Conservation (phyloP, 2,329 filamentous ascomycete species). For the Epichloe gansuensis region DNA sequence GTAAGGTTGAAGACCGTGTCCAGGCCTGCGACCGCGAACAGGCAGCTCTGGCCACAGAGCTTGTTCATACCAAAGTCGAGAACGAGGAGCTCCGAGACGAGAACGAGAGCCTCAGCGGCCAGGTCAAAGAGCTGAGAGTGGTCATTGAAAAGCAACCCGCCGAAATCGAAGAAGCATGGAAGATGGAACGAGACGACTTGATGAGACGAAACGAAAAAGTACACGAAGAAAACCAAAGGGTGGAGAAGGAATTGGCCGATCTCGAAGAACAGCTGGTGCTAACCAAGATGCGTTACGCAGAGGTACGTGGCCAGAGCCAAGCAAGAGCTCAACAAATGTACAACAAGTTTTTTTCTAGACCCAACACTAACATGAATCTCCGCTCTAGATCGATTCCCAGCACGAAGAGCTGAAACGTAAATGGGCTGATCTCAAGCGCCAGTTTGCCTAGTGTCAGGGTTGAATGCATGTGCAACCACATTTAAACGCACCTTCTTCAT, state of each 20-base stretch:
- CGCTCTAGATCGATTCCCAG: constrained; percentile 45
- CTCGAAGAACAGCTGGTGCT: constrained; percentile 86
- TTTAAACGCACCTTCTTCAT: not conserved
- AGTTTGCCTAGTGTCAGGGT: constrained; percentile 26
- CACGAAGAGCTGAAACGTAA: constrained; percentile 59
- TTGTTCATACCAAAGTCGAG: constrained; percentile 85
- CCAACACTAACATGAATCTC: not conserved
- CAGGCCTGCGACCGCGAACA: constrained; percentile 86
- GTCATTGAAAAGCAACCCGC: constrained; percentile 83
- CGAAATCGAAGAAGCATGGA: constrained; percentile 72
- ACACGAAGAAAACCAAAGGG: constrained; percentile 76
- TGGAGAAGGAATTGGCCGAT: constrained; percentile 83
- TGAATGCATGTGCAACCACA: not conserved
- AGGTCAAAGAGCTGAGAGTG: constrained; percentile 71
- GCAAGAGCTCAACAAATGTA: not conserved
- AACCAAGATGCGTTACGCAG: constrained; percentile 89
- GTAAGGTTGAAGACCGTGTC: constrained; percentile 73
- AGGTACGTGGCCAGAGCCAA: constrained; percentile 47
- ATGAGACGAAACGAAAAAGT: constrained; percentile 89
- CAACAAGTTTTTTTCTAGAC: not conserved
- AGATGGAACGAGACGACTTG: constrained; percentile 76
- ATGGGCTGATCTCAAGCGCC: constrained; percentile 55
- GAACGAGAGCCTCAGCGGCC: constrained; percentile 75
- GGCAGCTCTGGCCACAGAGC: constrained; percentile 76
- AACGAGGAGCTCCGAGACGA: constrained; percentile 82